Percentiles rank a stretch among this genome's conserved stretches.
Evolutionary conservation across 805 yeast genomes (phyloP).

Genomic region (Candida vartiovaarae): DNA sequence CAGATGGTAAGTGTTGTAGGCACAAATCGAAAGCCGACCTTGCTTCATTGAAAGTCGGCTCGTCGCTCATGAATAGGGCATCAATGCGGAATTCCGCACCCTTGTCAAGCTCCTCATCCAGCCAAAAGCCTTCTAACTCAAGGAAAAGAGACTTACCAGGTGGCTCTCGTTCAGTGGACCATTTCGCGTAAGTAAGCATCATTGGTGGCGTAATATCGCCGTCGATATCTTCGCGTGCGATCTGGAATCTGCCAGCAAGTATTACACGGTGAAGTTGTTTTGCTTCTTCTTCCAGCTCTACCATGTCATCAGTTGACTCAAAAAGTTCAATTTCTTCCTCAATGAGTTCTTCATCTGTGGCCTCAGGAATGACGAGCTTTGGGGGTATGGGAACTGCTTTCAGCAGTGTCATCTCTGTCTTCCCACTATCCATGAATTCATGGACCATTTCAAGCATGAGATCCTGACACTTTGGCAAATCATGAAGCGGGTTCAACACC

Average conservation of each 20-base stretch:
- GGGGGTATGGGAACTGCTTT: neutral
- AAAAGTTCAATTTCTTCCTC: slow-evolving; percentile 2
- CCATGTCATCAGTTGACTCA: neutral
- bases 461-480: too few species aligned
- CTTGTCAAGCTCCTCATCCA: slow-evolving; percentile 11
- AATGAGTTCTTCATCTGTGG: slow-evolving; percentile 1
- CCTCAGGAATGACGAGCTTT: neutral
- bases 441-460: too few species aligned
- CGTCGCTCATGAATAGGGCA: slow-evolving; percentile 14
- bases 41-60: slow-evolving; percentile 13
- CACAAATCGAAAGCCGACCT: slow-evolving; percentile 9
- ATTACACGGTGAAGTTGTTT: too few species aligned
- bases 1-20: neutral
- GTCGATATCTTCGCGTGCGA: too few species aligned
- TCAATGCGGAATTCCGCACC: slow-evolving; percentile 14
- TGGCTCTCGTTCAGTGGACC: too few species aligned
- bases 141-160: neutral
- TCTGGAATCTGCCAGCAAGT: too few species aligned
- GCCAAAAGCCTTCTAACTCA: slow-evolving; percentile 1
- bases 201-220: too few species aligned
- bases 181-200: too few species aligned
- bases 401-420: too few species aligned
- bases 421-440: too few species aligned
- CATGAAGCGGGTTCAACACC: too few species aligned
- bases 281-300: too few species aligned